A percentile compares a stretch with the other conserved stretches of the same genome.
These are phyloP conservation scores for Phytophthora litchii DNA, from an alignment of 352 stramenopile genomes.

Conservation along the genomic window DNA sequence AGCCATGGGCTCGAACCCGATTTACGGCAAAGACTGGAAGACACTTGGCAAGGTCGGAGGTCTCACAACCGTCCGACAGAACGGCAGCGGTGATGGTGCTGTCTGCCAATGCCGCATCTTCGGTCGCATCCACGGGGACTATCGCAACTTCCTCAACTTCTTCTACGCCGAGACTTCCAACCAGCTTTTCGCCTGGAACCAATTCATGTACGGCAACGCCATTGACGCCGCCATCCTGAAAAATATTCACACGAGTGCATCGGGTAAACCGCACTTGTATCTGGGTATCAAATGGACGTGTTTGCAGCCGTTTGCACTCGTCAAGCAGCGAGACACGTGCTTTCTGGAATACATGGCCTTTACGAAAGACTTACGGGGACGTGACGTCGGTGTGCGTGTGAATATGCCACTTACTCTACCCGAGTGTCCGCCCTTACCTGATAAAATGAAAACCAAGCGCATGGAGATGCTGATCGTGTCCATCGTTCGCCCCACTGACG, in stretches of 20 bases:
- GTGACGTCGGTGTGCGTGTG: constrained; percentile 66
- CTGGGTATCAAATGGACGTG: constrained; percentile 83
- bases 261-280: constrained; percentile 52
- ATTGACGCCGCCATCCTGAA: constrained; percentile 68
- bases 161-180: constrained; percentile 62
- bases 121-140: constrained; percentile 56
- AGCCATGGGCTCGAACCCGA: constrained; percentile 36
- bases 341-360: constrained; percentile 79
- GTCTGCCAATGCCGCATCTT: constrained; percentile 56
- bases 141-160: constrained; percentile 68
- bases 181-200: constrained; percentile 68
- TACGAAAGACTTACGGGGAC: constrained; percentile 56
- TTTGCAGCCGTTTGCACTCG: constrained; percentile 57
- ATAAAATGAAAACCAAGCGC: constrained; percentile 55
- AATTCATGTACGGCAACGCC: constrained; percentile 60
- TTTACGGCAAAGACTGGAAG: constrained; percentile 35
- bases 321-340: constrained; percentile 68
- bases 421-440: constrained; percentile 55
- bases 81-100: constrained; percentile 7
- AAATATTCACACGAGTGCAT: constrained; percentile 65
- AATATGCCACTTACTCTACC: constrained; percentile 58
- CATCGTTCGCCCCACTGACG: constrained; percentile 41
- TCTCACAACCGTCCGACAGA: constrained; percentile 36
- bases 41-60: constrained; percentile 28
- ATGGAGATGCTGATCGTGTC: constrained; percentile 56